phyloP scores from a whole-genome alignment of 2,329 filamentous ascomycete species.

The Geosmithia flava region DNA sequence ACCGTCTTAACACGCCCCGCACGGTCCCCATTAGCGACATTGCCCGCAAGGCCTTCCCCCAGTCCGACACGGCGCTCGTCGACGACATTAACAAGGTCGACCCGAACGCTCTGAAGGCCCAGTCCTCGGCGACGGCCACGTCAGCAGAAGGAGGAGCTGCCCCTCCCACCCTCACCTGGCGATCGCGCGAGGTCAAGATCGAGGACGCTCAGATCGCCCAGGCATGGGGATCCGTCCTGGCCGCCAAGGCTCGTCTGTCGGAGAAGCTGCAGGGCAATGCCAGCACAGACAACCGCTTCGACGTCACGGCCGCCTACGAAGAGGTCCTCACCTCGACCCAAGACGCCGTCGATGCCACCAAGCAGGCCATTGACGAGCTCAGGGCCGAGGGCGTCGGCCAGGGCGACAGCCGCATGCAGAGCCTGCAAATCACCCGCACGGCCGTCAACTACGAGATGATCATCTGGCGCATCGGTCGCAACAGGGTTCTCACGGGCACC shows the following conservation, averaged over 20 bases:
- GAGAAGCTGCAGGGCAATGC: conserved; percentile 31
- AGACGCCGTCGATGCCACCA: conserved; percentile 87
- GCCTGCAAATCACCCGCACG: conserved; percentile 81
- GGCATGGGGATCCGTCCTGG: conserved; percentile 59
- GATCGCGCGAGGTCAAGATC: conserved; percentile 71
- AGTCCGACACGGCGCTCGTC: conserved; percentile 48
- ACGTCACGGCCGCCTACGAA: conserved; percentile 80
- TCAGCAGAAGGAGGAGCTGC: conserved; percentile 33
- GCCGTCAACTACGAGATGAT: conserved; percentile 91
- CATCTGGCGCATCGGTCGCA: conserved; percentile 88
- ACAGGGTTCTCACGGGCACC: conserved; percentile 75
- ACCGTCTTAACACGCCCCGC: conserved; percentile 77
- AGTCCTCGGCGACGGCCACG: conserved; percentile 24
- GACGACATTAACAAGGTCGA: conserved; percentile 60
- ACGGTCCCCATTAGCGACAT: conserved; percentile 73
- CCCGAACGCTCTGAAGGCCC: conserved; percentile 44
- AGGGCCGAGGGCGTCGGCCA: conserved; percentile 71
- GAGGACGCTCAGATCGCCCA: conserved; percentile 88
- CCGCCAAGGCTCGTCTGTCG: conserved; percentile 35
- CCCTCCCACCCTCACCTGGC: conserved; percentile 73
- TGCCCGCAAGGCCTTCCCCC: conserved; percentile 66
- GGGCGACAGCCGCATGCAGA: conserved; percentile 79
- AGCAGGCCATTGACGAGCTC: conserved; percentile 85
- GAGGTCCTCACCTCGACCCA: conserved; percentile 82
- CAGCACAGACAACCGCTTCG: conserved; percentile 35